Base-by-base conservation (phyloP, 495 filamentous ascomycete species). In the Hyphodiscus hymeniophilus region DNA sequence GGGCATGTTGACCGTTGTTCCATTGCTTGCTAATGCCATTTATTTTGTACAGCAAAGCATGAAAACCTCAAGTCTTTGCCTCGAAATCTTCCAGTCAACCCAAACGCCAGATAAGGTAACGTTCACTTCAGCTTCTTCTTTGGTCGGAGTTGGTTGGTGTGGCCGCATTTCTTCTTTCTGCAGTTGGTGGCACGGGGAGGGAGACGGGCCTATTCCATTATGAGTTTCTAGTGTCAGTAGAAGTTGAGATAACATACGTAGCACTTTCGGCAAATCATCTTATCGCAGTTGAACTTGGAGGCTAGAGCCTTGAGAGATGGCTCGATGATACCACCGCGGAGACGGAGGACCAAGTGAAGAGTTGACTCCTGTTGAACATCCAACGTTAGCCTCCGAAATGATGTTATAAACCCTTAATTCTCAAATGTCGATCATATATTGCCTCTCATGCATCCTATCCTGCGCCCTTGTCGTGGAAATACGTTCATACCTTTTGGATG, bases 201-300 rank as follows among this genome's bases (percentile, higher is more conserved):
- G 48, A 98, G 89, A 73, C 92, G 92, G 59, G 92, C 90, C 82
- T 88, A 49, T 58, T 35, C 30, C 7, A 8, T 23, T 50, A 5
- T 48, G 31, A 43, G 36, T 38, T 38, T 38, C 34, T 33, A 41
- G 3, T 8, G 7, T 11, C 12, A 4, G 39, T 22, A 6, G 10
- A 28, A 20, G 33, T 34, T 21, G 55, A 51, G 42, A 38, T 17
- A 41, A 81, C 82, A 59, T 77, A 89, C 86, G 71, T 95, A 96
- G 83, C 91, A 98, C 82, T 98, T 96, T 76, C 92, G 91, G 85
- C 92, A 98, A 73, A 98, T 95, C 81, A 87, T 87, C 85, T 98
- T 98, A 54, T 98, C 92, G 84, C 91, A 96, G 79, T 98, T 98
- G 82, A 89, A 97, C 79, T 95, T 96, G 75, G 81, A 85, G 58